Evolutionary conservation across 1,284 basidiomycete species (phyloP), one percentile per base, ranked within the genome.

Genomic region (Caloboletus firmus): DNA sequence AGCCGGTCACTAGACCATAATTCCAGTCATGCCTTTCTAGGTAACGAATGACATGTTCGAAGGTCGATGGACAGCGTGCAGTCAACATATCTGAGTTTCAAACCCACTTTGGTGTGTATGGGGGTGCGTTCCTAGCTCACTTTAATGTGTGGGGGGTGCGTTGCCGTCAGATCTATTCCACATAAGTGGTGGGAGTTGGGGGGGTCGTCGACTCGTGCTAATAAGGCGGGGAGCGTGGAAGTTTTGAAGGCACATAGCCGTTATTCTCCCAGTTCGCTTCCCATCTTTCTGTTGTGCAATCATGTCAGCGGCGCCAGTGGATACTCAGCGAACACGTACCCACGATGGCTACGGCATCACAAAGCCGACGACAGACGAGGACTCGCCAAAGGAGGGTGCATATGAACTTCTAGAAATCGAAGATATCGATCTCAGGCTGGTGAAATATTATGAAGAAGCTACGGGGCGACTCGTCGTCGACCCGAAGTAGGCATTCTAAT

Each of bases 401-500:
- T 1, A 20, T 17, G 18, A 7, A 1, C 9, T 17, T 9, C 28
- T 31, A 31, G 24, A 28, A 12, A 24, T 11, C 7, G 52, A 51
- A 15, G 62, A 74, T 4, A 63, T 78, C 18, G 76, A 84, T 62
- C 66, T 31, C 18, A 20, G 30, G 28, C 30, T 83, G 31, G 64
- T 70, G 26, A 68, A 74, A 4, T 81, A 82, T 54, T 80, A 85
- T 46, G 82, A 84, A 58, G 70, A 74, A 39, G 73, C 76, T 55
- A 82, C 81, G 1, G 83, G 83, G n/a, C 76, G 84, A 30, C 72
- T 86, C 12, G 76, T 86, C 45, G 72, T 86, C 15, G 83, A 86
- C 65, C 83, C 84, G 3, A 69, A 75, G 84, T 85, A 52, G 26
- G 76, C 68, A 26, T 34, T 30, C n/a, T 1, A 3, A 12, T 18